A percentile compares a stretch with the other conserved stretches of the same genome.
These are phyloP conservation scores for Hypoxylon rubiginosum DNA, from an alignment of 2,329 filamentous ascomycete species.

Conservation along the genomic window DNA sequence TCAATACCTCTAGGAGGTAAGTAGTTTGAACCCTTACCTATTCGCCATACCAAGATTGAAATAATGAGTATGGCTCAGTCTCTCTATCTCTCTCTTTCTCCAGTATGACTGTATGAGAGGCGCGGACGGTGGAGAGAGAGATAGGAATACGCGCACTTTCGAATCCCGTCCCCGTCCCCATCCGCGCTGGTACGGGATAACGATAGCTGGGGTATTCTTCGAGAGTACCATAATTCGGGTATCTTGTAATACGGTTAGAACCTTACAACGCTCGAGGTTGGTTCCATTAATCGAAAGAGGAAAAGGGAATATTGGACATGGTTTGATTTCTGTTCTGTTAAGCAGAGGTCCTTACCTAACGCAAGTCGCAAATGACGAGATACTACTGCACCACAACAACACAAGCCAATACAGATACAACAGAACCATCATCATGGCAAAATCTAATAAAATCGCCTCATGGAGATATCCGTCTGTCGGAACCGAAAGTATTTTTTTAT, in stretches of 20 bases:
- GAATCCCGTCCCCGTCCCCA: conserved; percentile 13
- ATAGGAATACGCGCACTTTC: conserved; percentile 8
- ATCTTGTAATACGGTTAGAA: conserved; percentile 13
- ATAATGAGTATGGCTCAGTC: conserved; percentile 12
- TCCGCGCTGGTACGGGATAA: conserved; percentile 29
- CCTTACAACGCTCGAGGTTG: conserved; percentile 27
- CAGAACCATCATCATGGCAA: conserved; percentile 3
- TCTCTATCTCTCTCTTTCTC: no score
- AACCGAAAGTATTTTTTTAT: conserved; percentile 4
- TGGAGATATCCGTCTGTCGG: conserved; percentile 19
- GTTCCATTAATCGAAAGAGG: conserved; percentile 28
- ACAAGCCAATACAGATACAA: conserved; percentile 6
- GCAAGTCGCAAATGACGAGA: conserved; percentile 36
- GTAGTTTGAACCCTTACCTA: conserved; percentile 15
- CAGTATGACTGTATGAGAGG: no score
- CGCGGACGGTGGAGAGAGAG: conserved; percentile 15
- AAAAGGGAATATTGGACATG: conserved; percentile 29
- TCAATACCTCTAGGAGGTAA: neutral
- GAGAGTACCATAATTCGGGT: conserved; percentile 5
- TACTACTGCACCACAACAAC: conserved; percentile 26
- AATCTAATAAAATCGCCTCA: conserved; percentile 4
- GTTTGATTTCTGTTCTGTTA: conserved; percentile 37
- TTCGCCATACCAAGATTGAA: conserved; percentile 28
- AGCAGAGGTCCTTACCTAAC: conserved; percentile 32
- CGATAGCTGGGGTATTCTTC: conserved; percentile 17